phyloP scores from a whole-genome alignment of 306 rosid species.

The Lathyrus sativus region DNA sequence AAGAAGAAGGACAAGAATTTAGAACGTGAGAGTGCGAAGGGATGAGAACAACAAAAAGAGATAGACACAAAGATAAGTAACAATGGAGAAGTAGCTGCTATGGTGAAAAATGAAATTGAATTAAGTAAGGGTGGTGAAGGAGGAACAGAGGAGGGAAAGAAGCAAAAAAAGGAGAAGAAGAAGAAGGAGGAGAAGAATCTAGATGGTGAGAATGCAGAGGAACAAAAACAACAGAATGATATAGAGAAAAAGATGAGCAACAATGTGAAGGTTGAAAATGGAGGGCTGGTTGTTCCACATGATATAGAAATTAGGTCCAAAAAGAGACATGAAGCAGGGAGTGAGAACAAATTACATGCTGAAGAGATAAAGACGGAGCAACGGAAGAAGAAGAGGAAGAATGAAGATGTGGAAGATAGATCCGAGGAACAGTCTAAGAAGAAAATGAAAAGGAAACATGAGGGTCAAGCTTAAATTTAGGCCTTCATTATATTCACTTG shows the following conservation, averaged over 20 bases:
- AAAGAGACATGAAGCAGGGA: slow-evolving; percentile 19
- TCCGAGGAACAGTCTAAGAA: too few species aligned
- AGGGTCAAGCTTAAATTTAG: too few species aligned
- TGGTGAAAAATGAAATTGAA: neutral
- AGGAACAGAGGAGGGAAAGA: neutral
- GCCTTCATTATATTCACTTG: too few species aligned
- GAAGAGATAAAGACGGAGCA: too few species aligned
- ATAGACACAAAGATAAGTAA: neutral
- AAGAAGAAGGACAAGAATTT: too few species aligned
- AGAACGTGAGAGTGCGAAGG: slow-evolving; percentile 18
- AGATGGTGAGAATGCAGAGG: slow-evolving; percentile 13
- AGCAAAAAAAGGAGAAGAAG: slow-evolving; percentile 3
- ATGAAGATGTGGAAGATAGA: too few species aligned
- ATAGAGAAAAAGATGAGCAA: neutral
- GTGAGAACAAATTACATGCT: neutral
- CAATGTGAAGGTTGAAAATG: slow-evolving; percentile 5
- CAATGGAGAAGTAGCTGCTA: neutral
- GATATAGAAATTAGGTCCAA: slow-evolving; percentile 1
- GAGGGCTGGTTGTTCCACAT: neutral
- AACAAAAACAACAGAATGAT: slow-evolving; percentile 6
- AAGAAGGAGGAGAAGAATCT: slow-evolving; percentile 1
- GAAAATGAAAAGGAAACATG: too few species aligned
- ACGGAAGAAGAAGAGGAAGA: too few species aligned
- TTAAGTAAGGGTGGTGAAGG: neutral
- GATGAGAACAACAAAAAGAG: slow-evolving; percentile 6